Evolutionary conservation across 1,284 basidiomycete genomes (phyloP), one percentile per base, ranked within the genome.

Genomic region (Marasmius fiardii): DNA sequence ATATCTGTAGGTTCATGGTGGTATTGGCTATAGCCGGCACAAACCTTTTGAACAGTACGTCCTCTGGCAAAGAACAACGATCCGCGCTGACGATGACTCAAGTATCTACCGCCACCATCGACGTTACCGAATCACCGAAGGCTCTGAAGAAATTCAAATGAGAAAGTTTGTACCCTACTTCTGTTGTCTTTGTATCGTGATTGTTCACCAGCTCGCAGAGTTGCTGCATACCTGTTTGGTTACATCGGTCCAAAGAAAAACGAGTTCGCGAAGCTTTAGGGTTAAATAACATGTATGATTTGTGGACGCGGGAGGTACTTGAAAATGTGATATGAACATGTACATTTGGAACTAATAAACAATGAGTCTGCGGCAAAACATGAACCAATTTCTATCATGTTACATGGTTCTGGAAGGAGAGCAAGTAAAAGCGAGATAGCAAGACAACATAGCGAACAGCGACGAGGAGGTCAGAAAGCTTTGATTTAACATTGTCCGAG

Each of bases 401-500:
- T 10, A 4, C 10, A 31, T 10, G 28, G 10, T 4, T 16, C 39
- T 7, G 20, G 39, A n/a, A 7, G 3, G 14, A 16, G 16, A 41
- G n/a, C 11, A 2, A 16, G 14, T 5, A n/a, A n/a, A 41, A 41
- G 3, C 3, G 16, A 41, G 20, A 41, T 11, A 11, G n/a, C 12
- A 12, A 11, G 14, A 18, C n/a, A 44, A 12, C 23, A 20, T 3
- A 18, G 43, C 21, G 14, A 44, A 44, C 11, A 20, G 12, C 16
- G 23, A 5, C 18, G n/a, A 35, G 20, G 12, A 7, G 45, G 33
- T 4, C 35, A 5, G 48, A 18, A 31, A 23, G 37, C 7, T 26
- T 21, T n/a, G 16, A 47, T 70, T n/a, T 63, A 82, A 67, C 86
- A 88, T 62, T 81, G 70, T 5, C 70, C 77, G 20, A 83, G 57